Percentiles rank a stretch among this genome's conserved stretches.
Evolutionary conservation across 345 rosid species (phyloP).

Genomic region (Eucalyptus erythrocorys): DNA sequence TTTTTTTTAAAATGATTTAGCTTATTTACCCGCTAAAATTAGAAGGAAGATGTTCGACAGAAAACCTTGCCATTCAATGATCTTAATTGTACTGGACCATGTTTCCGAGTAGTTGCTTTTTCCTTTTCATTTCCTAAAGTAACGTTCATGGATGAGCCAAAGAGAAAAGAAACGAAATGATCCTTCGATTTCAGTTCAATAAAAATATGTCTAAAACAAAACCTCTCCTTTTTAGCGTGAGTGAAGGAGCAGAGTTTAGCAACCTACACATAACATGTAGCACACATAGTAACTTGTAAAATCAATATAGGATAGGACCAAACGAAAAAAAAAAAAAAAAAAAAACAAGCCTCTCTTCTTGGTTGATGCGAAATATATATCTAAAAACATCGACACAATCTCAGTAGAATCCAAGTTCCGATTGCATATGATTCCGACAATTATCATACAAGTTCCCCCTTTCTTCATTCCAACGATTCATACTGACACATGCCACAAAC

Average conservation of each 20-base stretch:
- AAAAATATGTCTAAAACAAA: neutral
- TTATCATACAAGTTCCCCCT: neutral
- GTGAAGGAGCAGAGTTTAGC: too few species aligned
- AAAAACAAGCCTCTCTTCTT: neutral
- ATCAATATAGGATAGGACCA: too few species aligned
- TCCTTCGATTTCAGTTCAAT: too few species aligned
- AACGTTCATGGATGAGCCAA: neutral
- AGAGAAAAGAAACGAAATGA: too few species aligned
- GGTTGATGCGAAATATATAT: neutral
- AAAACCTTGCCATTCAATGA: neutral
- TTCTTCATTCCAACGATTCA: neutral
- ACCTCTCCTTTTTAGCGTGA: neutral
- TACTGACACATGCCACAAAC: neutral
- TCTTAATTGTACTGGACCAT: neutral
- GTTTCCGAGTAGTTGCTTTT: accelerated
- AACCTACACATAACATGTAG: too few species aligned
- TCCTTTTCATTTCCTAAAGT: neutral
- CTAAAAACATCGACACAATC: neutral
- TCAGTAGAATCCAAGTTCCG: neutral
- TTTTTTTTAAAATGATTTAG: neutral
- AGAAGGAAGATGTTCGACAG: neutral
- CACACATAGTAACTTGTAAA: too few species aligned
- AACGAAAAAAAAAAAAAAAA: too few species aligned
- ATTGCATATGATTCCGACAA: neutral
- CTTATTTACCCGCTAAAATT: neutral